These are phyloP conservation scores for Coriaria nepalensis DNA, from an alignment of 306 rosid genomes.

Conservation along the genomic window DNA sequence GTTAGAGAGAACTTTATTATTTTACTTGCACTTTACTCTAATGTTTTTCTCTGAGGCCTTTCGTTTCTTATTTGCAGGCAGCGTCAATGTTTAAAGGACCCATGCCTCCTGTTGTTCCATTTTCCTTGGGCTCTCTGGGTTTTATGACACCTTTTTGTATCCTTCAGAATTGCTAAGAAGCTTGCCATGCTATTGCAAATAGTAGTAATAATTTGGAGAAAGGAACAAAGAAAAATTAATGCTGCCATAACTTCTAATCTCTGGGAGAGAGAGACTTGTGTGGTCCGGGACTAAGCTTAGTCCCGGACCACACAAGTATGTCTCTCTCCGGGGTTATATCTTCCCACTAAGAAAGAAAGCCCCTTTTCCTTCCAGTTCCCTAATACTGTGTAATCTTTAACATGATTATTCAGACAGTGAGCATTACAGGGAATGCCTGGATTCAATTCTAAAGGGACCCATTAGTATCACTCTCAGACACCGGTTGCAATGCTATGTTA, in stretches of 20 bases:
- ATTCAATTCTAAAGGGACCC: constrained; percentile 75
- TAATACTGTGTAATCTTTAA: constrained; percentile 32
- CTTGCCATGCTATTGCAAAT: no score
- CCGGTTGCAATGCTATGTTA: constrained; percentile 66
- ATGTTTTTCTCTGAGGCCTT: not conserved
- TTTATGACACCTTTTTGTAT: constrained; percentile 97
- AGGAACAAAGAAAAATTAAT: no score
- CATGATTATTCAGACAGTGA: constrained; percentile 64
- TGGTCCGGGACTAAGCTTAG: no score
- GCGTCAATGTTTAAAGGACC: constrained; percentile 99
- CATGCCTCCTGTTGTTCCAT: constrained; percentile 89
- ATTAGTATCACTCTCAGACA: constrained; percentile 78
- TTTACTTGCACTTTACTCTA: not conserved
- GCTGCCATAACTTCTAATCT: no score
- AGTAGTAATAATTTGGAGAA: no score
- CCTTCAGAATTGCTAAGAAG: constrained; percentile 25
- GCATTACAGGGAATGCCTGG: constrained; percentile 60
- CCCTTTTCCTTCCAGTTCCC: not conserved
- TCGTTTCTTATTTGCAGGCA: constrained; percentile 52
- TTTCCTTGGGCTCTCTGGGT: constrained; percentile 93
- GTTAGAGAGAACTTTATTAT: not conserved
- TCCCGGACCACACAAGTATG: not conserved
- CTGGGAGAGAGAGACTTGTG: no score
- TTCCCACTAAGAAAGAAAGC: no score
- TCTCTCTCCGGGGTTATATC: no score